phyloP scores from a whole-genome alignment of 768 basidiomycete species.

The Pleurotus sapidus region DNA sequence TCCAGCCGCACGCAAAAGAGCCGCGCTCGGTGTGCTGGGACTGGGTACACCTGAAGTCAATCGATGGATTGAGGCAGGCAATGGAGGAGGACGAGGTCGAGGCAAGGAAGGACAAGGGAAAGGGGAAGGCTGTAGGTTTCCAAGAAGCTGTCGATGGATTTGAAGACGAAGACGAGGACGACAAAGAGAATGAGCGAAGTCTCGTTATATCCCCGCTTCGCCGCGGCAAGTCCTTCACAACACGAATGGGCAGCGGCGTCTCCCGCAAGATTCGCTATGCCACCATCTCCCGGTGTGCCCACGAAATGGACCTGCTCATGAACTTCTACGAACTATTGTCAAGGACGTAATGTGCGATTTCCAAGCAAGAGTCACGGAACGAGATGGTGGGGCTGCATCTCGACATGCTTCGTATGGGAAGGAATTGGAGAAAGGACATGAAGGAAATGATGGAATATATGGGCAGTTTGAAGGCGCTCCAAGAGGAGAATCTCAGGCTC shows the following conservation, averaged over 20 bases:
- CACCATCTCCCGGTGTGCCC: conserved; percentile 33
- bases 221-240: conserved; percentile 27
- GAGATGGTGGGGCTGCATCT: conserved; percentile 76
- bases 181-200: conserved; percentile 27
- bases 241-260: conserved; percentile 18
- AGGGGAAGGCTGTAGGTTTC: conserved; percentile 48
- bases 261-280: conserved; percentile 32
- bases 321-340: conserved; percentile 62
- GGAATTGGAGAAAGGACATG: conserved; percentile 66
- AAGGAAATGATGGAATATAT: conserved; percentile 59
- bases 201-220: conserved; percentile 51
- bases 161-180: conserved; percentile 20
- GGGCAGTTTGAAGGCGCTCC: conserved; percentile 54
- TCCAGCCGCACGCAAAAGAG: conserved; percentile 18
- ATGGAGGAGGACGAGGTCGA: conserved; percentile 22
- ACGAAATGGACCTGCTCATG: conserved; percentile 33
- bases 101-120: conserved; percentile 22
- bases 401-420: conserved; percentile 69
- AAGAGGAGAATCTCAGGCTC: conserved; percentile 66
- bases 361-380: conserved; percentile 62
- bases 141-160: conserved; percentile 26
- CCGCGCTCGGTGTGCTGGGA: conserved; percentile 31
- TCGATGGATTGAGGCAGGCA: conserved; percentile 45
- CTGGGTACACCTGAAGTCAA: conserved; percentile 54
- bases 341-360: conserved; percentile 74